A percentile compares a stretch with the other conserved stretches of the same genome.
Conservation (phyloP, 202 grass and related monocot genomes). For the Sporobolus alterniflorus region DNA sequence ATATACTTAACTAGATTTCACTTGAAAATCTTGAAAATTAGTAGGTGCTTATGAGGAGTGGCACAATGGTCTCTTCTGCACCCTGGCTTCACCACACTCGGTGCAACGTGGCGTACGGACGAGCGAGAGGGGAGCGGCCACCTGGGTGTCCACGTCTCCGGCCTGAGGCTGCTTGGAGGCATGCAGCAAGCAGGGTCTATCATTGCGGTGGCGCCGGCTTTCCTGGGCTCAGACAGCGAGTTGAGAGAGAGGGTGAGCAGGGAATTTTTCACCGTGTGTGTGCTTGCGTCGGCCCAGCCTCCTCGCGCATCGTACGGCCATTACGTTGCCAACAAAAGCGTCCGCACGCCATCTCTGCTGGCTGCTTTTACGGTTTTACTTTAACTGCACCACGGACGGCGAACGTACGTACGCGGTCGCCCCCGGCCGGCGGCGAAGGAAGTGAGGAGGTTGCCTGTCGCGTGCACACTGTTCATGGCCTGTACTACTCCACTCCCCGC, state of each 20-base stretch:
- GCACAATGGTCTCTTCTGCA: too few relatives aligned
- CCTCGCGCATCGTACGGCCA: not conserved
- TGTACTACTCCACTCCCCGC: not conserved
- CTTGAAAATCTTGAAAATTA: too few relatives aligned
- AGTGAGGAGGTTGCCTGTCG: constrained; percentile 31
- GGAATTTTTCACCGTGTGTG: constrained; percentile 1
- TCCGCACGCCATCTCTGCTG: not conserved
- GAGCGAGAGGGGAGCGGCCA: constrained; percentile 1
- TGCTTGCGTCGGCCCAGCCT: not conserved
- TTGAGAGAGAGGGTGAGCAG: not conserved
- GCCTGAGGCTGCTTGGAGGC: constrained; percentile 32
- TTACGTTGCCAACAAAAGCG: constrained; percentile 1
- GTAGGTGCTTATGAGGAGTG: too few relatives aligned
- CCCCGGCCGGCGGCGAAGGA: constrained; percentile 20
- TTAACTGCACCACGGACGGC: too few relatives aligned
- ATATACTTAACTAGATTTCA: too few relatives aligned
- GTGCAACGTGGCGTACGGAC: constrained; percentile 37
- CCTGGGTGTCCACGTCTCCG: constrained; percentile 47
- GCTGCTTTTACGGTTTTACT: not conserved
- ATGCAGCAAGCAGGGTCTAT: constrained; percentile 25
- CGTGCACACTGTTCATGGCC: constrained; percentile 13
- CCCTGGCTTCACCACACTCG: too few relatives aligned
- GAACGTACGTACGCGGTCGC: not conserved
- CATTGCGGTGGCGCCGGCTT: constrained; percentile 41
- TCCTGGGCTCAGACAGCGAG: not conserved